Percentiles rank a stretch among this genome's conserved stretches.
Evolutionary conservation across 2,329 filamentous ascomycete species (phyloP).

Genomic region (Amauroascus verrucosus): DNA sequence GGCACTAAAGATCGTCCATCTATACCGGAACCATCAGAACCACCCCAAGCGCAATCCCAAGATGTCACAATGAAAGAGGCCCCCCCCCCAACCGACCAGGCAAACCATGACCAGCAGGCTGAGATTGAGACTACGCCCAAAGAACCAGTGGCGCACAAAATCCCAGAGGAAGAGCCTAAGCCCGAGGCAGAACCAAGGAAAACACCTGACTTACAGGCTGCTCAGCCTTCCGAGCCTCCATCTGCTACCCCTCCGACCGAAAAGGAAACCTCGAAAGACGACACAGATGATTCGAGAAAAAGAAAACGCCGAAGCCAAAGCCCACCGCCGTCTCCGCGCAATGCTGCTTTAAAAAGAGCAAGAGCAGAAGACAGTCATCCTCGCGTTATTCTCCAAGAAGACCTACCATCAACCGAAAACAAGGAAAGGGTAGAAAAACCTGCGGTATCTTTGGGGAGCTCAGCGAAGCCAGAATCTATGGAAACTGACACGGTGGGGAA

Average conservation of each 20-base stretch:
- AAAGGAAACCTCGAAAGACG: constrained; percentile 24
- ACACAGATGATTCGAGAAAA: constrained; percentile 49
- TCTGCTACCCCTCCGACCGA: constrained; percentile 21
- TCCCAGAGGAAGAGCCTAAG: constrained; percentile 15
- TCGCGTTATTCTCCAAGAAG: constrained; percentile 25
- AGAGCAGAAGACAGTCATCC: constrained; percentile 33
- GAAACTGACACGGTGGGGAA: not conserved
- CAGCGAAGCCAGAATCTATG: not conserved
- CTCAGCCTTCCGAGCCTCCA: constrained; percentile 15
- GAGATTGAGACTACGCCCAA: constrained; percentile 16
- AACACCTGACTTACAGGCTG: constrained; percentile 18
- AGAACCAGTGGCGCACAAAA: constrained; percentile 19
- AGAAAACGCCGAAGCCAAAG: constrained; percentile 57
- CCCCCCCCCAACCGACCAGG: constrained; percentile 3
- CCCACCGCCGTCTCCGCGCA: constrained; percentile 47
- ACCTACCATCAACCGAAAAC: constrained; percentile 14
- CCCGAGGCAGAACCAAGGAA: not conserved
- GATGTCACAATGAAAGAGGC: not conserved
- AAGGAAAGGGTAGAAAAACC: not conserved
- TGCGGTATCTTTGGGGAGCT: not conserved
- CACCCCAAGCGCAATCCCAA: constrained; percentile 9
- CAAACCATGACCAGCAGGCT: constrained; percentile 7
- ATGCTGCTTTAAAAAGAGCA: constrained; percentile 47
- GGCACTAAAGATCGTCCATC: not conserved
- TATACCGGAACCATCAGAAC: not conserved